phyloP scores from a whole-genome alignment of 805 yeast species.

The Saccharomycopsis schoenii region DNA sequence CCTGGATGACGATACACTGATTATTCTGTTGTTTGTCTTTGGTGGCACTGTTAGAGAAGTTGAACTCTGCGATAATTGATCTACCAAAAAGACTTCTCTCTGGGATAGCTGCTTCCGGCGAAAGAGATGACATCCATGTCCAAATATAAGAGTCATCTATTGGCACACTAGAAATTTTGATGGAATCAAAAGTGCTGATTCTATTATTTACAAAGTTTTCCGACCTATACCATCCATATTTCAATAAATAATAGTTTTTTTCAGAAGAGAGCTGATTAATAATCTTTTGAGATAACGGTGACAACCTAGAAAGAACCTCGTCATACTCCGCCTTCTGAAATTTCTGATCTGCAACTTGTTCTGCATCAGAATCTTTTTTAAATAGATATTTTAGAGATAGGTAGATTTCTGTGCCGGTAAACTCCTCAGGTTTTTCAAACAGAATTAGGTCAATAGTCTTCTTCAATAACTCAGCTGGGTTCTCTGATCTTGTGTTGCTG shows the following conservation, averaged over 20 bases:
- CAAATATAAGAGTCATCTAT: slow-evolving; percentile 84
- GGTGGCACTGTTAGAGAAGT: slow-evolving; percentile 21
- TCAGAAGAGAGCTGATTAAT: slow-evolving; percentile 29
- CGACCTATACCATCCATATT: slow-evolving; percentile 17
- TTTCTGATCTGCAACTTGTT: neutral
- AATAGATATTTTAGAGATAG: slow-evolving; percentile 68
- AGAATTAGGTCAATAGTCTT: slow-evolving; percentile 48
- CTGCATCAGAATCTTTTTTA: slow-evolving; percentile 29
- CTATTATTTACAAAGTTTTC: neutral
- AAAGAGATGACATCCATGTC: slow-evolving; percentile 80
- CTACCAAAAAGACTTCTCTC: slow-evolving; percentile 70
- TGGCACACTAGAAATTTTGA: slow-evolving; percentile 44
- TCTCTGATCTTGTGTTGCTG: slow-evolving; percentile 30
- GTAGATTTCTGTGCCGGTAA: slow-evolving; percentile 69
- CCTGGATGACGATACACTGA: neutral
- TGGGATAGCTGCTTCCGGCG: slow-evolving; percentile 57
- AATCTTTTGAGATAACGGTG: slow-evolving; percentile 63
- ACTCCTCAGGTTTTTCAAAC: slow-evolving; percentile 47
- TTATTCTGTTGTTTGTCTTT: neutral
- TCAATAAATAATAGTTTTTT: slow-evolving; percentile 12
- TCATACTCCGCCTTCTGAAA: slow-evolving; percentile 25
- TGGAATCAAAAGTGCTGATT: neutral
- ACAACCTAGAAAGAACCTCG: slow-evolving; percentile 51
- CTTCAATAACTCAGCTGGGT: slow-evolving; percentile 50
- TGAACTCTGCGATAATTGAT: slow-evolving; percentile 72